These are phyloP conservation scores for Schizonepeta tenuifolia DNA, from an alignment of 257 asterid genomes.

Conservation along the genomic window DNA sequence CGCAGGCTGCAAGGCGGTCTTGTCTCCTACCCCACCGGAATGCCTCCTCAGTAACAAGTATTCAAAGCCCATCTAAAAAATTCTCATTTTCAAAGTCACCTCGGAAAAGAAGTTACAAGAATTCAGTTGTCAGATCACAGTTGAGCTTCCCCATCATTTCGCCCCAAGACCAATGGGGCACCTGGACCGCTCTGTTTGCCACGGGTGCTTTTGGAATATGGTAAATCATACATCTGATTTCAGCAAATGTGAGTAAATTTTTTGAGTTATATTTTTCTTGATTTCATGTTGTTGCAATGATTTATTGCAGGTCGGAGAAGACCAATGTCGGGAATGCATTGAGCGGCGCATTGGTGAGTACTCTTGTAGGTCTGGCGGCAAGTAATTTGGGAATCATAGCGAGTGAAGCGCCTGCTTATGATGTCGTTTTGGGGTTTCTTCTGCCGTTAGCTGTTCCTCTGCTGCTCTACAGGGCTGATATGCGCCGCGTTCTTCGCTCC, in stretches of 20 bases:
- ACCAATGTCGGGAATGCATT: conserved; percentile 79
- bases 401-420: conserved; percentile 74
- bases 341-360: conserved; percentile 93
- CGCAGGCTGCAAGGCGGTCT: conserved; percentile 28
- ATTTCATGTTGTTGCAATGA: conserved; percentile 6
- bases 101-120: conserved; percentile 29
- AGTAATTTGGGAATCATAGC: conserved; percentile 87
- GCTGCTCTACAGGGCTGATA: conserved; percentile 84
- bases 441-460: conserved; percentile 89
- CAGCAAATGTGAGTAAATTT: conserved; percentile 8
- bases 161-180: conserved; percentile 95
- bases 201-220: conserved; percentile 94
- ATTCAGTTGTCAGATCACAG: conserved; percentile 46
- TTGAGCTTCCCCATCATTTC: conserved; percentile 76
- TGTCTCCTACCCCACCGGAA: conserved; percentile 26
- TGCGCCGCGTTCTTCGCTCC: conserved; percentile 75
- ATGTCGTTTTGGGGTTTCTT: conserved; percentile 70
- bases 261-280: background rate
- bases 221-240: conserved; percentile 35
- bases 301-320: conserved; percentile 78
- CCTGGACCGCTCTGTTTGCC: conserved; percentile 92
- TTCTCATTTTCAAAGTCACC: conserved; percentile 19
- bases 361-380: conserved; percentile 73
- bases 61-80: conserved; percentile 20
- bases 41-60: conserved; percentile 14